Evolutionary conservation across 208 protist genomes (phyloP).

Genomic region (Entamoeba histolytica): DNA sequence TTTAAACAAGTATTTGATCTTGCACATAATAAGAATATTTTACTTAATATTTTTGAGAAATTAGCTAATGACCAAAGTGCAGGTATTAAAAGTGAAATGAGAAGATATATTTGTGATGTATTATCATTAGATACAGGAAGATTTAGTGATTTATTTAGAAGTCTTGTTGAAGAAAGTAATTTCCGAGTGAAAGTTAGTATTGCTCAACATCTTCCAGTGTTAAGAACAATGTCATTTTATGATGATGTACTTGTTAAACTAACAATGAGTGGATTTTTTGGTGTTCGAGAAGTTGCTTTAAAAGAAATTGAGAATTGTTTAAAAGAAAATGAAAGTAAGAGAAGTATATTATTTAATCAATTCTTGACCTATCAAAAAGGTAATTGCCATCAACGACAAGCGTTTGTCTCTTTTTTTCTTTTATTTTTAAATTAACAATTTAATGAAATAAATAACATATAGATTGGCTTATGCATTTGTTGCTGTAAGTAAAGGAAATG

Average conservation of each 20-base stretch:
- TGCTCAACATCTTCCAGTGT: neutral
- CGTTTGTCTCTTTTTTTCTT: no score
- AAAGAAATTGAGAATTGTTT: neutral
- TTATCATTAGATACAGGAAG: neutral
- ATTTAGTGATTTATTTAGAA: neutral
- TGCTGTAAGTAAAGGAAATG: neutral
- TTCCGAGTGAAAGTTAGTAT: neutral
- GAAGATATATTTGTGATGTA: neutral
- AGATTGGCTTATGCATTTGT: neutral
- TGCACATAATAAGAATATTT: neutral
- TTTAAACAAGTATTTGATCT: neutral
- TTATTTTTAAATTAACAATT: no score
- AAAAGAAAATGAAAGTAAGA: neutral
- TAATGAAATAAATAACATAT: no score
- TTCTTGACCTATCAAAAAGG: neutral
- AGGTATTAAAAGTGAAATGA: neutral
- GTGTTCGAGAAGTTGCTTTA: neutral
- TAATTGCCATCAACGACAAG: neutral
- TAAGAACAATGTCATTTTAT: neutral
- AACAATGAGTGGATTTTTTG: neutral
- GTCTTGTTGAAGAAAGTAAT: neutral
- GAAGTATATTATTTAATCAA: neutral
- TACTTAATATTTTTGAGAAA: neutral
- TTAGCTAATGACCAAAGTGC: neutral
- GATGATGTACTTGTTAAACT: neutral